Conservation (phyloP, 2,329 filamentous ascomycete genomes). For the Pseudopyrenochaeta lycopersici region DNA sequence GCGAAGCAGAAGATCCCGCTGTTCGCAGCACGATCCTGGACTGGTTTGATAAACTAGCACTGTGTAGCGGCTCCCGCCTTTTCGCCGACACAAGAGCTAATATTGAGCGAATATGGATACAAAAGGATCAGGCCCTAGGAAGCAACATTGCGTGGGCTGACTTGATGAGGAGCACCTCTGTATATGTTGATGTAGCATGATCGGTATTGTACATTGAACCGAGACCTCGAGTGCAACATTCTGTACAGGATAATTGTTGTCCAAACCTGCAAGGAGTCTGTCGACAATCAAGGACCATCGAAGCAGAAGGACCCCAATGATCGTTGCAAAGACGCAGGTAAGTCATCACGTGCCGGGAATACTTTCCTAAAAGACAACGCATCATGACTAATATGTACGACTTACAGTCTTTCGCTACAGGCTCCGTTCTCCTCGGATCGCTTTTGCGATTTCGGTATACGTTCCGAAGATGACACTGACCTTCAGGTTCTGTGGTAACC, state of each 20-base stretch:
- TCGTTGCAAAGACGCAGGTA: background rate
- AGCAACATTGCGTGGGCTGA: conserved; percentile 9
- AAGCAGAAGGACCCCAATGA: background rate
- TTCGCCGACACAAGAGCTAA: conserved; percentile 38
- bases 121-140: conserved; percentile 15
- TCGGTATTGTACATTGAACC: background rate
- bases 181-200: background rate
- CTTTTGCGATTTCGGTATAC: too few relatives aligned
- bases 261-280: too few relatives aligned
- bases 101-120: conserved; percentile 42
- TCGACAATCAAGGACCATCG: too few relatives aligned
- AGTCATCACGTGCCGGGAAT: conserved; percentile 1
- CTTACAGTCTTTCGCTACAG: background rate
- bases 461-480: too few relatives aligned
- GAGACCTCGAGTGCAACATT: too few relatives aligned
- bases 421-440: background rate
- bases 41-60: conserved; percentile 45
- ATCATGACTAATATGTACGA: too few relatives aligned
- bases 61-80: conserved; percentile 42
- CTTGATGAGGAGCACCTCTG: conserved; percentile 1
- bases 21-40: conserved; percentile 47
- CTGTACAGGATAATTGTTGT: too few relatives aligned
- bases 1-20: conserved; percentile 51
- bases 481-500: too few relatives aligned
- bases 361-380: background rate